Conservation (phyloP, 164 flowering plant species). For the Echeveria elegans region DNA sequence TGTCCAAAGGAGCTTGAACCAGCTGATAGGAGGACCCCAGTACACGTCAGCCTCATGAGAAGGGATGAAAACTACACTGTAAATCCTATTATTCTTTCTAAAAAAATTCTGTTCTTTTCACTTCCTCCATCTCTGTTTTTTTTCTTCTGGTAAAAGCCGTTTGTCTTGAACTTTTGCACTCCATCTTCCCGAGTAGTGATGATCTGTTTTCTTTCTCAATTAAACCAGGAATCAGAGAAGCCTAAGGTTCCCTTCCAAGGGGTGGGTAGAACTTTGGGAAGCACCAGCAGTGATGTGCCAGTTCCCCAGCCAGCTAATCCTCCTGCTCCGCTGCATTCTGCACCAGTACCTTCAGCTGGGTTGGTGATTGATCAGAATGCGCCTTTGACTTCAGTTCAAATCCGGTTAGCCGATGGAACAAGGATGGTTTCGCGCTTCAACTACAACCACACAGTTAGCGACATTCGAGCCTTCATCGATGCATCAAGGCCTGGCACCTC, state of each 20-base stretch:
- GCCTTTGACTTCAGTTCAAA: conserved; percentile 77
- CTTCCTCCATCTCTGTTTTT: no score
- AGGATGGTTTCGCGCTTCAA: conserved; percentile 77
- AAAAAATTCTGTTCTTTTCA: neutral
- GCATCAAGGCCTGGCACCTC: conserved; percentile 60
- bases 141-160: no score
- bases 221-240: conserved; percentile 55
- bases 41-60: conserved; percentile 52
- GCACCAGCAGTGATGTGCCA: conserved; percentile 16
- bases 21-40: conserved; percentile 15
- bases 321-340: conserved; percentile 18
- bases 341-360: conserved; percentile 44
- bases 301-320: conserved; percentile 11
- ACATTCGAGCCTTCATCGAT: conserved; percentile 63
- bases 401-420: conserved; percentile 78
- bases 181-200: neutral
- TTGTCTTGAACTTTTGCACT: neutral
- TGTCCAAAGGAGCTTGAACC: conserved; percentile 80
- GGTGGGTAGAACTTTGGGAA: conserved; percentile 66
- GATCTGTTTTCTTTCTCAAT: neutral
- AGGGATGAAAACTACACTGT: conserved; percentile 54
- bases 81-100: neutral
- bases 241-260: conserved; percentile 54
- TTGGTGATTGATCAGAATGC: conserved; percentile 42
- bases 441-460: conserved; percentile 53